Evolutionary conservation across 495 filamentous ascomycete species (phyloP).

Genomic region (Neurospora sp.): DNA sequence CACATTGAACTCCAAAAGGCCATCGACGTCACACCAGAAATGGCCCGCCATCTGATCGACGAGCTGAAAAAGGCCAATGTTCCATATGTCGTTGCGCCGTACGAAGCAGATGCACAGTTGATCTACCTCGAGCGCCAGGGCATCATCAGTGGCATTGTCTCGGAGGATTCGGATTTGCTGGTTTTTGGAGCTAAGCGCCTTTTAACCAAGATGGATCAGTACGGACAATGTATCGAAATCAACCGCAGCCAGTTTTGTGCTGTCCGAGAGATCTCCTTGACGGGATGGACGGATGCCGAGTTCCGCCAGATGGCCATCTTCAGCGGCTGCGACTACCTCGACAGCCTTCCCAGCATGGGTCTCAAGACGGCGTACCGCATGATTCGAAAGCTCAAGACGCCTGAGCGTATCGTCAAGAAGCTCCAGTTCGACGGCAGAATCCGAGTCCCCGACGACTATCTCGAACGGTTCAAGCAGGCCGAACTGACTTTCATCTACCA

Average conservation of each 20-base stretch:
- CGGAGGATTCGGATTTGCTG: conserved; percentile 92
- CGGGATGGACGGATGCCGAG: conserved; percentile 83
- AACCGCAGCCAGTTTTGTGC: conserved; percentile 77
- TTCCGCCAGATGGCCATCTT: conserved; percentile 95
- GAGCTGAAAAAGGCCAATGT: conserved; percentile 72
- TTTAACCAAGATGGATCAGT: conserved; percentile 87
- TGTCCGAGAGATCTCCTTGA: conserved; percentile 76
- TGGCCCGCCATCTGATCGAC: conserved; percentile 88
- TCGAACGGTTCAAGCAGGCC: conserved; percentile 67
- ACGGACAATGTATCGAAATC: conserved; percentile 88
- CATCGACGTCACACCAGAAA: conserved; percentile 89
- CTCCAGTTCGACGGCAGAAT: conserved; percentile 81
- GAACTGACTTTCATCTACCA: conserved; percentile 91
- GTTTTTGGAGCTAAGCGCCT: conserved; percentile 89
- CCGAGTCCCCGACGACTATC: conserved; percentile 66
- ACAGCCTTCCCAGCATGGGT: conserved; percentile 73
- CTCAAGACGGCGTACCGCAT: conserved; percentile 87
- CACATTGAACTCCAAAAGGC: conserved; percentile 87
- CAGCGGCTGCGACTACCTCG: conserved; percentile 95
- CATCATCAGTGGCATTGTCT: conserved; percentile 75
- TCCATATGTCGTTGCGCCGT: conserved; percentile 88
- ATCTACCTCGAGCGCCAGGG: conserved; percentile 85
- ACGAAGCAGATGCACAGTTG: conserved; percentile 94
- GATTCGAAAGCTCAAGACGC: conserved; percentile 77
- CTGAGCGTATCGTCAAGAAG: conserved; percentile 72